Percentiles rank a stretch among this genome's conserved stretches.
Evolutionary conservation across 768 basidiomycete genomes (phyloP).

Genomic region (Auricularia heimuer): DNA sequence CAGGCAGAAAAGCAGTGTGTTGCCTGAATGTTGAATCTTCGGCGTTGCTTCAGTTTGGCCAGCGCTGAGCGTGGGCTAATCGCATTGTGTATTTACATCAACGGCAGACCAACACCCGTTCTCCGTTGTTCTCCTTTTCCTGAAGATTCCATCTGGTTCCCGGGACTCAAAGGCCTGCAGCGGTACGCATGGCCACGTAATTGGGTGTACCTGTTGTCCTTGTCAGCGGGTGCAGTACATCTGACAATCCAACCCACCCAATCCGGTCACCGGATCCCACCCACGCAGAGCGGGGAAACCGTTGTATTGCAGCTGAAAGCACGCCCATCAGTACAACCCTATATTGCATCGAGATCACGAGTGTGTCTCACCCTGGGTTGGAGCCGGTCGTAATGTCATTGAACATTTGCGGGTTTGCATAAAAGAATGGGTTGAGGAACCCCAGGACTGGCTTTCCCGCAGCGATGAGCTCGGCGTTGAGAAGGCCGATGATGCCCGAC

Average conservation of each 20-base stretch:
- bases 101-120: too few species aligned
- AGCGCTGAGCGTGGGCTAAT: neutral
- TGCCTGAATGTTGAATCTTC: neutral
- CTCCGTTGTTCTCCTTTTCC: too few species aligned
- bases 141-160: too few species aligned
- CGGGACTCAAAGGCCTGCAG: neutral
- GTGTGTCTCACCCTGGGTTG: conserved; percentile 54
- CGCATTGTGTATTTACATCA: too few species aligned
- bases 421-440: conserved; percentile 23
- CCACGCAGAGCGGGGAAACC: conserved; percentile 2
- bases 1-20: neutral
- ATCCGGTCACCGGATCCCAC: conserved; percentile 13
- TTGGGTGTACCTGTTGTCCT: neutral
- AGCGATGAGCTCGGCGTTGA: conserved; percentile 11
- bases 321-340: neutral
- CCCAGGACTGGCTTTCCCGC: conserved; percentile 9
- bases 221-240: neutral
- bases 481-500: conserved; percentile 8
- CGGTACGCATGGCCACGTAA: neutral
- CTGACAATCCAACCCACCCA: neutral
- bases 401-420: conserved; percentile 17
- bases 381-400: conserved; percentile 47
- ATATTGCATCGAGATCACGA: conserved; percentile 26
- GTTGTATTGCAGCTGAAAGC: neutral
- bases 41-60: neutral